Percentiles rank a stretch among this genome's conserved stretches.
Evolutionary conservation across 2,329 filamentous ascomycete genomes (phyloP).

Genomic region (Microcyclospora tardicrescens): DNA sequence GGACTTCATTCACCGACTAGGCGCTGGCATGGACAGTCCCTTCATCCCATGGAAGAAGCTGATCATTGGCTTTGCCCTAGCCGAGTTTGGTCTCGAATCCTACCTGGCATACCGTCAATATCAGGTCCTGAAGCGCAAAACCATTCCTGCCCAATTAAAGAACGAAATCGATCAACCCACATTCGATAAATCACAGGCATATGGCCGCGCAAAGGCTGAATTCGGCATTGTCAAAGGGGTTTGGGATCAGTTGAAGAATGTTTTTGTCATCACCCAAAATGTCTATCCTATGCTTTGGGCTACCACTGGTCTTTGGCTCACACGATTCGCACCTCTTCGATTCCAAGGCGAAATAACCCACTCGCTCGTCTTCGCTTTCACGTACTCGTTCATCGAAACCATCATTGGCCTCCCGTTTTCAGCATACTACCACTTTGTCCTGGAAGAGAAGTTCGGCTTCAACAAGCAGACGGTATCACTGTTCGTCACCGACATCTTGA

Average conservation of each 20-base stretch:
- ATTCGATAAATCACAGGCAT: conserved; percentile 74
- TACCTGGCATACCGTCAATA: conserved; percentile 87
- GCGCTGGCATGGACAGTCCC: conserved; percentile 76
- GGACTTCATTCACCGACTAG: conserved; percentile 47
- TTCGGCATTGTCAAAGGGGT: conserved; percentile 71
- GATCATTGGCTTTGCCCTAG: conserved; percentile 85
- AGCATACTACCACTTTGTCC: conserved; percentile 87
- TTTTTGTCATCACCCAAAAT: conserved; percentile 81
- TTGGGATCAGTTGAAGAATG: conserved; percentile 76
- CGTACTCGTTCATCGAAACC: conserved; percentile 72
- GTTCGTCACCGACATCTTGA: conserved; percentile 82
- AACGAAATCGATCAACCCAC: conserved; percentile 81
- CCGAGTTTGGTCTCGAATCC: conserved; percentile 80
- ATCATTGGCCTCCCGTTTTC: conserved; percentile 64
- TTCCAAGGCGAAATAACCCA: conserved; percentile 90
- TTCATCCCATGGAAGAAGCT: conserved; percentile 96
- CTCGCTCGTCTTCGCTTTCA: conserved; percentile 81
- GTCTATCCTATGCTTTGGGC: conserved; percentile 84
- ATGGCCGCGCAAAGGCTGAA: conserved; percentile 89
- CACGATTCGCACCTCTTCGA: conserved; percentile 58
- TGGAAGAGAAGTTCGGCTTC: conserved; percentile 96
- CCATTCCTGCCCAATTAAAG: conserved; percentile 72
- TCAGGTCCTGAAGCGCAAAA: conserved; percentile 64
- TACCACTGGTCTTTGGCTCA: conserved; percentile 60
- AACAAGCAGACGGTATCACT: conserved; percentile 92